Base-by-base conservation (phyloP, 192 early-diverging fungal genomes). In the Backusella circina region DNA sequence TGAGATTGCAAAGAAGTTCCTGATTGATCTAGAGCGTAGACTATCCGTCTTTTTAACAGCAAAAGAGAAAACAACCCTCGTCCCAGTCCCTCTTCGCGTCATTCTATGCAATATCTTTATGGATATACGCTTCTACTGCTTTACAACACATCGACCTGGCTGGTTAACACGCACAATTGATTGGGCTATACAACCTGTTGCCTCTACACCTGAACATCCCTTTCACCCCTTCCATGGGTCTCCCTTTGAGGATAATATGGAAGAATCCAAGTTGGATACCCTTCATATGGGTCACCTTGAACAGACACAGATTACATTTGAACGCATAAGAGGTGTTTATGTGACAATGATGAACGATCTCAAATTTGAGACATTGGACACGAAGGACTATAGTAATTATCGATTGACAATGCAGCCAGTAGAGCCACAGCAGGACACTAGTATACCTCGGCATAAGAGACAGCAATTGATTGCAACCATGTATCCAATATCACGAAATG, bases 101-200 rank as follows among this genome's bases (percentile, higher is more conserved):
- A 77, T 89, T 28, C 38, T 88, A 3, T 82, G 83, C 32, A 78
- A 84, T 54, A 70, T 89, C 4, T 86, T 89, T 66, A 73, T 80
- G 12, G 85, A 89, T 41, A 88, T 88, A 50, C 77, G 88, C 12
- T 85, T 88, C 70, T 83, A 86, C 51, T 89, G 88, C 50, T 86
- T 84, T 65, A 88, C 86, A 2, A 86, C 84, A 21, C 84, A 86
- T 67, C 73, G 84, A 2, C 87, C 88, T 7, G 85, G 85, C 1
- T 89, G 88, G 88, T 54, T 89, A 1, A 76, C 77, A 1, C 82
- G 85, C 2, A 78, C 82, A 7, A 80, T 89, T 64, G 83, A 87
- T 4, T 89, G 88, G 88, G 67, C 80, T 1, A 80, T 73, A 28
- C 75, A 86, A 41, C 75, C 74, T 23, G 67, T 78, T 6, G 50